Evolutionary conservation across 2,329 filamentous ascomycete species (phyloP).

Genomic region (Hirsutella minnesotensis): DNA sequence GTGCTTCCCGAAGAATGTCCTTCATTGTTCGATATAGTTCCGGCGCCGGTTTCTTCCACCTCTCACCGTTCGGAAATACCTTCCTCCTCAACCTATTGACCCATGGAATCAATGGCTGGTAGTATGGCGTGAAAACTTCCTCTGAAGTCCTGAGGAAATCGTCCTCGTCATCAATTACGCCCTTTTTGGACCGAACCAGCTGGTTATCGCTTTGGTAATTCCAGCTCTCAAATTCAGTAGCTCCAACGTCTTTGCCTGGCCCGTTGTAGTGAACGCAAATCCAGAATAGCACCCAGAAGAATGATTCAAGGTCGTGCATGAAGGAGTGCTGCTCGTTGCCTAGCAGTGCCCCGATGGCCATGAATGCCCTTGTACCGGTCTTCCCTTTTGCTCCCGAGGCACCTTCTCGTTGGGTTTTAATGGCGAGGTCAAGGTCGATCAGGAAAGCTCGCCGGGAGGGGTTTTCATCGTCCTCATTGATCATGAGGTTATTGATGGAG

Average conservation of each 20-base stretch:
- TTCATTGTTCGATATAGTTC: background rate
- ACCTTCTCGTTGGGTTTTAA: background rate
- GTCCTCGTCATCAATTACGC: constrained; percentile 3
- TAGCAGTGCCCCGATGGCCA: constrained; percentile 29
- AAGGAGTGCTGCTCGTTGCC: constrained; percentile 28
- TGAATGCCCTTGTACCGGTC: constrained; percentile 30
- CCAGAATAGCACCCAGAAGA: constrained; percentile 35
- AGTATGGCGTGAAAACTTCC: constrained; percentile 15
- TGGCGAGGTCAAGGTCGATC: no score
- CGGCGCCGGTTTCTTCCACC: constrained; percentile 7
- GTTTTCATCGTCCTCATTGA: no score
- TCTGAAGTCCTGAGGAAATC: constrained; percentile 13
- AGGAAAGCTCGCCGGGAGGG: no score
- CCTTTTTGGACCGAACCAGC: background rate
- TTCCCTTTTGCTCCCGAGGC: constrained; percentile 5
- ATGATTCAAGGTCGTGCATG: constrained; percentile 33
- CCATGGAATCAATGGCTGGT: constrained; percentile 16
- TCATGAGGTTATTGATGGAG: background rate
- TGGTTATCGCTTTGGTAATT: constrained; percentile 5
- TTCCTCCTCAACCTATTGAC: constrained; percentile 19
- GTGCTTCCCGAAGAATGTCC: background rate
- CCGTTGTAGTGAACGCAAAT: constrained; percentile 28
- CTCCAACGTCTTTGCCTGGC: constrained; percentile 4
- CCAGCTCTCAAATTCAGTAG: constrained; percentile 7
- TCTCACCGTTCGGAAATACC: constrained; percentile 16